These are phyloP conservation scores for Vitis rotundifolia DNA, from an alignment of 164 flowering plant species.

Conservation along the genomic window DNA sequence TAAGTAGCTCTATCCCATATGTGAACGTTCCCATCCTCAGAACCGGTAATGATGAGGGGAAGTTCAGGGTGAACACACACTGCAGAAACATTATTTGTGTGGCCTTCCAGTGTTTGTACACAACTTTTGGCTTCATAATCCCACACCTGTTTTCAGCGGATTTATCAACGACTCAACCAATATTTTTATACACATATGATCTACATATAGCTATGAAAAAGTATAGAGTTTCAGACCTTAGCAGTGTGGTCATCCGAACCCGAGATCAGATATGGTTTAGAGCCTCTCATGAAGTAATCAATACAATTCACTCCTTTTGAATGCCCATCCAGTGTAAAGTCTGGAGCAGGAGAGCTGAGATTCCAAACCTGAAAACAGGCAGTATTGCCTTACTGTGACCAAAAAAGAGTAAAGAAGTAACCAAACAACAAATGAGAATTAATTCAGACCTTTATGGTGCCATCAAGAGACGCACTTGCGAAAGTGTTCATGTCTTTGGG, in stretches of 20 bases:
- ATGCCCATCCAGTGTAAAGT: constrained; percentile 39
- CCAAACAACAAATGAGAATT: background rate
- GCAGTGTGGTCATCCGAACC: constrained; percentile 54
- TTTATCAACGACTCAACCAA: background rate
- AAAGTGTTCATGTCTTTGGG: constrained; percentile 29
- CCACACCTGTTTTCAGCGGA: constrained; percentile 34
- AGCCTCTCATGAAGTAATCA: constrained; percentile 31
- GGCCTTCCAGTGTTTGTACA: constrained; percentile 42
- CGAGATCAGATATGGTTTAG: constrained; percentile 38
- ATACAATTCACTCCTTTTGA: no score
- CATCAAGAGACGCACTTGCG: constrained; percentile 38
- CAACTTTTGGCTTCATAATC: constrained; percentile 41
- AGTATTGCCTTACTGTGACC: no score
- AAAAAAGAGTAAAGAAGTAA: no score
- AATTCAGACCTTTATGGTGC: constrained; percentile 31
- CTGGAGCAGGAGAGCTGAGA: constrained; percentile 38
- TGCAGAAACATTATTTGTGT: constrained; percentile 45
- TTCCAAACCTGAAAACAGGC: constrained; percentile 35
- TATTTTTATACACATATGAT: background rate
- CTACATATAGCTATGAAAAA: background rate
- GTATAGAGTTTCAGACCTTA: constrained; percentile 23
- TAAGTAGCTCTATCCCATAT: constrained; percentile 44
- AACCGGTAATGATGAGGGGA: constrained; percentile 44
- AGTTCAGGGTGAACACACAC: constrained; percentile 45
- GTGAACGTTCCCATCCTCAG: constrained; percentile 47